These are phyloP conservation scores for Puccinia sorghi DNA, from an alignment of 1,284 basidiomycete species.

Conservation along the genomic window DNA sequence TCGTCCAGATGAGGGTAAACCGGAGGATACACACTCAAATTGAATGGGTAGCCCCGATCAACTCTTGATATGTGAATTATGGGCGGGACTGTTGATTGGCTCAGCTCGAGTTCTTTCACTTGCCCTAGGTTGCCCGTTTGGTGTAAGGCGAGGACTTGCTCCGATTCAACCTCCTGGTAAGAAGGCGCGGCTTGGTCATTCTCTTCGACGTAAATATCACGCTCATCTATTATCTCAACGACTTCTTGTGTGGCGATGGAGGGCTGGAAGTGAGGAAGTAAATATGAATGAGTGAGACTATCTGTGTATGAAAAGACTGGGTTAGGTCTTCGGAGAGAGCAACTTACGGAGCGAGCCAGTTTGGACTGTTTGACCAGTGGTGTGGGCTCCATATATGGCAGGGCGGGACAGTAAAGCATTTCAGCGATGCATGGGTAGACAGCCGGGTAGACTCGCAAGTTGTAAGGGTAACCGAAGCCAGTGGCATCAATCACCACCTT, in stretches of 20 bases:
- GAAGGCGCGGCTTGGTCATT: neutral
- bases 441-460: constrained; percentile 30
- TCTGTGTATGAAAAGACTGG: too few relatives aligned
- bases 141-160: neutral
- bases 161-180: neutral
- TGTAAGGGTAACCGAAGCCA: constrained; percentile 39
- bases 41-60: constrained; percentile 3
- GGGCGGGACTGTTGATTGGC: neutral
- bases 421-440: constrained; percentile 32
- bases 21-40: constrained; percentile 25
- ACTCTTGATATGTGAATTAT: neutral
- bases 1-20: neutral
- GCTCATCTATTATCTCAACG: neutral
- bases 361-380: neutral
- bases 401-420: constrained; percentile 20
- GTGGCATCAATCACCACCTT: neutral
- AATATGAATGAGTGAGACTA: too few relatives aligned
- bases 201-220: neutral
- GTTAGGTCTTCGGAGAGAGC: neutral
- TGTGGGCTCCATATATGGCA: neutral
- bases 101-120: too few relatives aligned
- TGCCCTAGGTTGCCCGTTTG: neutral
- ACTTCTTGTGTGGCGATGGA: neutral
- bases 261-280: neutral
- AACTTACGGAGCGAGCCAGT: neutral